phyloP scores from a whole-genome alignment of 2,329 filamentous ascomycete genomes.

The Neofusicoccum sp. region DNA sequence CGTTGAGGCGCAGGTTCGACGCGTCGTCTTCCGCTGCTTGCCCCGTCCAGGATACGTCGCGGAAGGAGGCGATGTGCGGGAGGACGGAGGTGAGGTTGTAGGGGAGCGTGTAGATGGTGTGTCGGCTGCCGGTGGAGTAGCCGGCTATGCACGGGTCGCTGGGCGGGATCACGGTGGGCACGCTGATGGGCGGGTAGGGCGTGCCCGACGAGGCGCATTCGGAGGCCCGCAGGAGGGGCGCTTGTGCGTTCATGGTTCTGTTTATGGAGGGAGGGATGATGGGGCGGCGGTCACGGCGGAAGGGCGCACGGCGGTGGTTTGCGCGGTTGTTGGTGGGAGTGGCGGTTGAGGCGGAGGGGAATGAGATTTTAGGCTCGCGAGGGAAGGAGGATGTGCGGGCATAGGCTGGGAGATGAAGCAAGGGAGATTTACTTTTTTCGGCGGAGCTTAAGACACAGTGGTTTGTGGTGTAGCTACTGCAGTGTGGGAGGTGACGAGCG shows the following conservation, averaged over 20 bases:
- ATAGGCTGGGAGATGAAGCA: slow-evolving; percentile 2
- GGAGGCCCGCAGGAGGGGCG: slow-evolving; percentile 1
- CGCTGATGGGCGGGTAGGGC: slow-evolving; percentile 10
- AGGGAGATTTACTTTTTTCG: background rate
- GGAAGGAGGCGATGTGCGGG: slow-evolving; percentile 16
- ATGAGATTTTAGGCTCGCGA: background rate
- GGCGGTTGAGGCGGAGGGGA: background rate
- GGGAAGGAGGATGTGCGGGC: background rate
- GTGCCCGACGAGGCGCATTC: slow-evolving; percentile 9
- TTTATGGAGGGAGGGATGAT: slow-evolving; percentile 3
- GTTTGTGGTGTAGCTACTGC: background rate
- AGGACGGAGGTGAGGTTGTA: slow-evolving; percentile 9
- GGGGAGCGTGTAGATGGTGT: slow-evolving; percentile 3
- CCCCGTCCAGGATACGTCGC: slow-evolving; percentile 8
- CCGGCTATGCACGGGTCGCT: background rate
- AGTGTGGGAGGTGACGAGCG: background rate
- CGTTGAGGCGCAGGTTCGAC: slow-evolving; percentile 6
- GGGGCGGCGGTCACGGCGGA: background rate
- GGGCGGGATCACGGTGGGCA: slow-evolving; percentile 12
- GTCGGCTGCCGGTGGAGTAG: background rate
- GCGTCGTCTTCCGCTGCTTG: background rate
- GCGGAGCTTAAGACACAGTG: background rate
- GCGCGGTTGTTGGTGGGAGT: background rate
- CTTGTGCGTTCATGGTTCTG: background rate
- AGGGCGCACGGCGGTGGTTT: background rate